phyloP scores from a whole-genome alignment of 1,284 basidiomycete genomes.

The Anthracocystis walkeri region DNA sequence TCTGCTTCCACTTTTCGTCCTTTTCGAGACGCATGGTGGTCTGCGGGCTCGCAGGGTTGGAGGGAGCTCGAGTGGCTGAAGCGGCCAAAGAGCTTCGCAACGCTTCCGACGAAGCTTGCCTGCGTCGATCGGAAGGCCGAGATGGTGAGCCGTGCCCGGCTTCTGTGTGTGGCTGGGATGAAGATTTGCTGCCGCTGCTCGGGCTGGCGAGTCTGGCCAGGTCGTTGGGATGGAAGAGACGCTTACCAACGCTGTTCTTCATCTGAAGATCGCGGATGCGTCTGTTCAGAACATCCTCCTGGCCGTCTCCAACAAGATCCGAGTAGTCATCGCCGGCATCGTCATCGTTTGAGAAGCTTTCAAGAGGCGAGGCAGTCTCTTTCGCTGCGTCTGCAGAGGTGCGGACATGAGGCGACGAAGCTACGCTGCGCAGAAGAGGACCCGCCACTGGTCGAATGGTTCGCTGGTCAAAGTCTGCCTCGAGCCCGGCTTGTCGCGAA shows the following conservation, averaged over 20 bases:
- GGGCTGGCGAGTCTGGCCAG: constrained; percentile 35
- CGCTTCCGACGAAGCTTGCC: constrained; percentile 36
- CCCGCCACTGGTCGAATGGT: constrained; percentile 47
- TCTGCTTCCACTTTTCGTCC: constrained; percentile 55
- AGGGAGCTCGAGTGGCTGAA: constrained; percentile 23
- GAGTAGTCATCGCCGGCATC: constrained; percentile 73
- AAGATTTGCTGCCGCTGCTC: background rate
- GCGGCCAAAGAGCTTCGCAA: constrained; percentile 33
- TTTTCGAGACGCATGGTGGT: constrained; percentile 38
- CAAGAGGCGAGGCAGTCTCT: constrained; percentile 9
- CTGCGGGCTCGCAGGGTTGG: constrained; percentile 39
- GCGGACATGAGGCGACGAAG: constrained; percentile 38
- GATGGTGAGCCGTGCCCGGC: constrained; percentile 13
- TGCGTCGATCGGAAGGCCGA: constrained; percentile 24
- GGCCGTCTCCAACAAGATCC: constrained; percentile 55
- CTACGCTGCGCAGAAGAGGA: constrained; percentile 32
- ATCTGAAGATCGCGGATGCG: constrained; percentile 55
- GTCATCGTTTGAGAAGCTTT: constrained; percentile 29
- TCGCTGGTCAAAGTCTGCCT: constrained; percentile 71
- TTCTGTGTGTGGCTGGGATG: background rate
- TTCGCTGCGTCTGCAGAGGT: constrained; percentile 7
- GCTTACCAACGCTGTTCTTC: constrained; percentile 53
- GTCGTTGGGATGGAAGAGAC: constrained; percentile 61
- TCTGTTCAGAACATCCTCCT: constrained; percentile 48
- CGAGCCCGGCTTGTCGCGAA: constrained; percentile 15